Base-by-base conservation (phyloP, 2,329 filamentous ascomycete species). In the Fusarium lateritium region DNA sequence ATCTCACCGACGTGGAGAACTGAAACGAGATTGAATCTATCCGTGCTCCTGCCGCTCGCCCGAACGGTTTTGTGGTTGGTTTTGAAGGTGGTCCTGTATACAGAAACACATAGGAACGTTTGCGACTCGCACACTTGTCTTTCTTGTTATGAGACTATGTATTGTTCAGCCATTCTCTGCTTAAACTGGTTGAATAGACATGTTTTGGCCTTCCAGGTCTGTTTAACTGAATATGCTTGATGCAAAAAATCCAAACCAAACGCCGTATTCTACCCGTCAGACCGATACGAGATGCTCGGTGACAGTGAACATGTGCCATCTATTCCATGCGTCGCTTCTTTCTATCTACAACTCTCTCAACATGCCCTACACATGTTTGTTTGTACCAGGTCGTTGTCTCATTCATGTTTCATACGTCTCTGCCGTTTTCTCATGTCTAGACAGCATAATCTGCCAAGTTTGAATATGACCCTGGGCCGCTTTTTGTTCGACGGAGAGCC, bases 321-420 rank as follows among this genome's bases (percentile, higher is more conserved):
- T 75, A 71, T 66, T 59, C 60, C 58, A 56, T 55, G 65, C 45
- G 53, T 17, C 19, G 31, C 26, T 45, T 65, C 62, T 59, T 65
- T 72, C 53, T 72, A 72, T 66, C 62, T 70, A 70, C 71, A 63
- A 17, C 39, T 50, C 43, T 62, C 51, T 45, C 46, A 60, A 65
- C 71, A 72, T 54, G 55, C 64, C 40, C 50, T 56, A 19, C 55
- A 69, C 56, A 56, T 55, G 54, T 49, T 53, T 45, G 21, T 39
- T 47, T 51, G 39, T 56, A 60, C 45, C 24, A 17, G 36, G 44
- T 55, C 62, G 43, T 66, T 62, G 33, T 66, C 49, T 69, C 65
- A 50, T 67, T 40, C 55, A 50, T 45, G 50, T 65, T 40, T 57
- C 46, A 39, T 58, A 24, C 21, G 40, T 42, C 22, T 42, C 40